Percentiles rank a stretch among this genome's conserved stretches.
Evolutionary conservation across 768 basidiomycete genomes (phyloP).

Genomic region (Naematelia encephala): DNA sequence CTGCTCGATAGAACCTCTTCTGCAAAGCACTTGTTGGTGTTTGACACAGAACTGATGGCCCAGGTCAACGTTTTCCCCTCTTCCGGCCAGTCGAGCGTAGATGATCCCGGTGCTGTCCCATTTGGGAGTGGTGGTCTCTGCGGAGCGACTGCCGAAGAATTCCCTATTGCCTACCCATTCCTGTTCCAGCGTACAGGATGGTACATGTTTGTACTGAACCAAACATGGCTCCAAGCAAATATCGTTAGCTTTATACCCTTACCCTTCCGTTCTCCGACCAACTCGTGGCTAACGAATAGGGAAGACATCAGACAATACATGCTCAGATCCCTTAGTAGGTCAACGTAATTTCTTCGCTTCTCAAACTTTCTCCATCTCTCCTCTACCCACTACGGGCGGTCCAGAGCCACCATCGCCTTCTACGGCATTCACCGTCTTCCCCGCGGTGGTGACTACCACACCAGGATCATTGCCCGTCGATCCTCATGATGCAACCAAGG

Average conservation of each 20-base stretch:
- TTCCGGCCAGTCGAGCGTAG: slow-evolving; percentile 24
- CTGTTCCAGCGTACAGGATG: slow-evolving; percentile 40
- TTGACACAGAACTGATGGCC: neutral
- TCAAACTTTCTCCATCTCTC: slow-evolving; percentile 35
- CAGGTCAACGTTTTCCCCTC: slow-evolving; percentile 44
- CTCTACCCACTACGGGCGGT: slow-evolving; percentile 25
- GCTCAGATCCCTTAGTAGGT: slow-evolving; percentile 15
- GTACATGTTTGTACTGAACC: slow-evolving; percentile 49
- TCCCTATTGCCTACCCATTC: slow-evolving; percentile 33
- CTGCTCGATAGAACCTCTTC: neutral
- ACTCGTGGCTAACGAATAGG: neutral
- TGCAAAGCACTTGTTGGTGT: neutral
- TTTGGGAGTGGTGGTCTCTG: slow-evolving; percentile 35
- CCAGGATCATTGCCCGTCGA: slow-evolving; percentile 41
- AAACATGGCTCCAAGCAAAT: slow-evolving; percentile 43
- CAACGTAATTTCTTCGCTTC: slow-evolving; percentile 45
- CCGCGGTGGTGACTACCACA: slow-evolving; percentile 20
- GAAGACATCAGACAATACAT: slow-evolving; percentile 13
- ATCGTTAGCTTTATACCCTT: slow-evolving; percentile 30
- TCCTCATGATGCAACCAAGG: slow-evolving; percentile 11
- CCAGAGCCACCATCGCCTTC: slow-evolving; percentile 21
- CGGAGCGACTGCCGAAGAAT: slow-evolving; percentile 32
- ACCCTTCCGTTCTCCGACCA: neutral
- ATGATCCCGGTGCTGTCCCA: slow-evolving; percentile 15
- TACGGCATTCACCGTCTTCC: slow-evolving; percentile 38